Conservation (phyloP, 73 alveolate species). For the Tetrahymena malaccensis region DNA sequence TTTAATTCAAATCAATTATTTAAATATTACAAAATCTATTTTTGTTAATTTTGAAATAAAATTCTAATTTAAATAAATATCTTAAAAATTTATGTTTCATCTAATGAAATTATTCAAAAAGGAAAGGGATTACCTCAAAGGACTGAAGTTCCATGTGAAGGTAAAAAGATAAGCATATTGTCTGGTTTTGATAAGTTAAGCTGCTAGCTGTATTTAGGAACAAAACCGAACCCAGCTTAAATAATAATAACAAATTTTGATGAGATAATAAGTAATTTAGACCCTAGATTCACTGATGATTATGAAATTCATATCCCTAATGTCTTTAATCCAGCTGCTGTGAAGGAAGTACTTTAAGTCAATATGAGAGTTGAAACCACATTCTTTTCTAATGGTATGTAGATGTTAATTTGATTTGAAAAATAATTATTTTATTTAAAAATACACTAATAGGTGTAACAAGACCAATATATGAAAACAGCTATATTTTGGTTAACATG, state of each 20-base stretch:
- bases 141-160: slow-evolving; percentile 24
- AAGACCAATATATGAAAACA: neutral
- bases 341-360: slow-evolving; percentile 8
- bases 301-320: slow-evolving; percentile 28
- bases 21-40: too few relatives aligned
- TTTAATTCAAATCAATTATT: neutral
- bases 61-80: too few relatives aligned
- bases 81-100: too few relatives aligned
- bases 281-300: neutral
- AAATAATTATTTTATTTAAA: neutral
- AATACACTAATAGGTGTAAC: neutral
- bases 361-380: slow-evolving; percentile 4
- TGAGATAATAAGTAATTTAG: neutral
- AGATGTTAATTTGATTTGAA: neutral
- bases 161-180: neutral
- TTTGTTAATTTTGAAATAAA: too few relatives aligned
- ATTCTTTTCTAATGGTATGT: neutral
- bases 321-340: slow-evolving; percentile 9
- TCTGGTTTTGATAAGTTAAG: slow-evolving; percentile 1
- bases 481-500: neutral
- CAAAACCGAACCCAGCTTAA: slow-evolving; percentile 32
- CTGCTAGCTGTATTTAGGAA: slow-evolving; percentile 17
- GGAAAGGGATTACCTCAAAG: slow-evolving; percentile 24
- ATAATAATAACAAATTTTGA: slow-evolving; percentile 31
- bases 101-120: neutral